These are phyloP conservation scores for Botryotinia calthae DNA, from an alignment of 2,329 filamentous ascomycete species.

Conservation along the genomic window DNA sequence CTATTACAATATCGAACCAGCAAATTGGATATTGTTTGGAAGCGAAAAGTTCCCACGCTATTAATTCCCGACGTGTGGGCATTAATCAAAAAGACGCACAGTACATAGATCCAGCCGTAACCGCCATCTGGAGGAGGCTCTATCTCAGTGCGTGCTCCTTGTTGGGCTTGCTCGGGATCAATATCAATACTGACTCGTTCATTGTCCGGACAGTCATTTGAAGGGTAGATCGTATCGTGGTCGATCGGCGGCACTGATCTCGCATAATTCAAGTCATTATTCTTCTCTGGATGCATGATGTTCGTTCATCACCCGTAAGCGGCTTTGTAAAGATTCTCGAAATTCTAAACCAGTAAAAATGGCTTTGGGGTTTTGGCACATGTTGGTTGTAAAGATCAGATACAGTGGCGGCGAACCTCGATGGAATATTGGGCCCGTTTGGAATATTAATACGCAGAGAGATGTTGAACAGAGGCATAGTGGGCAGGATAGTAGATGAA, in stretches of 20 bases:
- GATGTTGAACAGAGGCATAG: not conserved
- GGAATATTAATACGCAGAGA: not conserved
- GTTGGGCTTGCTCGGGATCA: not conserved
- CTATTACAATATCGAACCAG: not conserved
- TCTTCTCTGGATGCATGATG: not conserved
- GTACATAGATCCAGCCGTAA: not conserved
- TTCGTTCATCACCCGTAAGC: not conserved
- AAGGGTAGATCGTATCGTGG: not conserved
- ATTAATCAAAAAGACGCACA: not conserved
- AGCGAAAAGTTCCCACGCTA: not conserved
- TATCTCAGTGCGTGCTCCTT: not conserved
- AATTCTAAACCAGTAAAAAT: not conserved
- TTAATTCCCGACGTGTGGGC: not conserved
- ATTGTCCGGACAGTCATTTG: not conserved
- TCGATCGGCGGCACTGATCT: not conserved
- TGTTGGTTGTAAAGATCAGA: not conserved
- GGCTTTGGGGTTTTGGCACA: not conserved
- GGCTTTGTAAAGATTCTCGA: not conserved
- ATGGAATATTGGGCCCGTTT: rapidly evolving
- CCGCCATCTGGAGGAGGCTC: not conserved
- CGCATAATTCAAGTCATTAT: not conserved
- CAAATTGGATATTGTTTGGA: not conserved
- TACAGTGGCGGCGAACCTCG: not conserved
- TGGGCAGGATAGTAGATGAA: rapidly evolving
- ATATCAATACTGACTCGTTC: not conserved